These are phyloP conservation scores for Inga oerstediana DNA, from an alignment of 306 rosid species.

Conservation along the genomic window DNA sequence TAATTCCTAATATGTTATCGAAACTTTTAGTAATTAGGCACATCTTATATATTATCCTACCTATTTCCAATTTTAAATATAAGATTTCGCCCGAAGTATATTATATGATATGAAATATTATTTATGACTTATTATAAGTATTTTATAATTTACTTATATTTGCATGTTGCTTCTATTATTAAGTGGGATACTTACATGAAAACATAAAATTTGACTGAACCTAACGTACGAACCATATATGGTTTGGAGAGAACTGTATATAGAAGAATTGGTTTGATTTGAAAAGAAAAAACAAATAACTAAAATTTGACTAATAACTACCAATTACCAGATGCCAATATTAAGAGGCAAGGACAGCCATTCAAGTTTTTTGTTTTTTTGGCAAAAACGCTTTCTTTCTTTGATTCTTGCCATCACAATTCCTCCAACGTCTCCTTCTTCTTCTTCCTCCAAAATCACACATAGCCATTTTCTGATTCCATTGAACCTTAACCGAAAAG, in stretches of 20 bases:
- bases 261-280: not conserved
- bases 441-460: constrained; percentile 11
- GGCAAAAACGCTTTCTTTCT: not conserved
- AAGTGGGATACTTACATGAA: not conserved
- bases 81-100: too few species aligned
- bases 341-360: constrained; percentile 37
- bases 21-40: not conserved
- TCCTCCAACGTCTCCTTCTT: not conserved
- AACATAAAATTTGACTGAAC: not conserved
- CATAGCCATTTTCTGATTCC: not conserved
- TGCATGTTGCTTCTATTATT: not conserved
- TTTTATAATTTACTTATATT: not conserved
- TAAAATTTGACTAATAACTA: constrained; percentile 6
- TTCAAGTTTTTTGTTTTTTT: constrained; percentile 17
- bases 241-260: not conserved
- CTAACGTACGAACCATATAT: not conserved
- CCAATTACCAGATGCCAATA: constrained; percentile 28
- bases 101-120: too few species aligned
- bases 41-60: not conserved
- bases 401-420: not conserved
- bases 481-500: not conserved
- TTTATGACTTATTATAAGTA: not conserved
- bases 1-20: not conserved
- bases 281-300: not conserved
- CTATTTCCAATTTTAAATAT: too few species aligned